Conservation (phyloP, 169 alveolate species). For the Plasmodium fragile region DNA sequence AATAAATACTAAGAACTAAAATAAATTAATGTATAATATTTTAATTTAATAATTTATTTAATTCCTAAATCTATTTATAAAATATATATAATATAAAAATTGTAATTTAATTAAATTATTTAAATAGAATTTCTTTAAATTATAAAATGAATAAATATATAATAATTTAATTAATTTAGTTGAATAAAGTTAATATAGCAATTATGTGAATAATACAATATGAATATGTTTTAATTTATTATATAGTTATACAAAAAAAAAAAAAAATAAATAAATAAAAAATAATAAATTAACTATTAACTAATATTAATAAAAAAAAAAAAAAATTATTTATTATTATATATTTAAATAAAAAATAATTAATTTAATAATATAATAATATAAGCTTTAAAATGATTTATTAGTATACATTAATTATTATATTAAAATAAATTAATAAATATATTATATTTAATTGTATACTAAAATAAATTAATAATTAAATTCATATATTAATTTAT, state of each 20-base stretch:
- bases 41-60: neutral
- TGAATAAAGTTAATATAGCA: no score
- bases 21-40: neutral
- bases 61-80: no score
- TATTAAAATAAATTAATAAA: neutral
- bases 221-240: neutral
- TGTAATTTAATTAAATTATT: no score
- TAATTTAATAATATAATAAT: neutral
- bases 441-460: neutral
- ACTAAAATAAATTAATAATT: neutral
- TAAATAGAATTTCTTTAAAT: no score
- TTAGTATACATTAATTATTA: neutral
- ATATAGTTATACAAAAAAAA: neutral
- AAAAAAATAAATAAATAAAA: no score
- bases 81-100: no score
- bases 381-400: neutral
- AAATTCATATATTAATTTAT: neutral
- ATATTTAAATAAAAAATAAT: neutral
- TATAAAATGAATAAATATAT: no score
- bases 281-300: neutral
- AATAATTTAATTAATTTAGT: no score
- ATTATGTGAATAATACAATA: neutral
- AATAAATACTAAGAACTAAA: neutral
- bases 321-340: neutral
- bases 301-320: neutral